phyloP scores from a whole-genome alignment of 108 stramenopile genomes.

The Mediolabrus comicus region DNA sequence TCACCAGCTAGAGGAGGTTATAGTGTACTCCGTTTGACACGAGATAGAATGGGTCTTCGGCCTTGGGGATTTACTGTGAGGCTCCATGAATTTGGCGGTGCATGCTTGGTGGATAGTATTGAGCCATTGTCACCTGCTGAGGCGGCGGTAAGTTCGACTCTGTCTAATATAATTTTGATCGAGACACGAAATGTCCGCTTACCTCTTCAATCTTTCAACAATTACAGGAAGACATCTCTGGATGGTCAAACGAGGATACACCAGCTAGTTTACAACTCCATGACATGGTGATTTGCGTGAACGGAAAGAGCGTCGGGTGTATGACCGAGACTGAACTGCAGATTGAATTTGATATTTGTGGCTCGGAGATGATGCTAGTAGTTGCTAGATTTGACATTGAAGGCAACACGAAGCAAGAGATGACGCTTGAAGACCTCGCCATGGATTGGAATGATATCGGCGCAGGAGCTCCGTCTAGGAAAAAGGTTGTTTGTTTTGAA shows the following conservation, averaged over 20 bases:
- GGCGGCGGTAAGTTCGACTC: conserved; percentile 56
- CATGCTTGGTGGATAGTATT: conserved; percentile 69
- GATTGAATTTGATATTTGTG: conserved; percentile 60
- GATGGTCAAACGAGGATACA: conserved; percentile 16
- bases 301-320: conserved; percentile 67
- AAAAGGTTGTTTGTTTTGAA: conserved; percentile 31
- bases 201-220: background rate
- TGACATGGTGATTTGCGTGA: conserved; percentile 75
- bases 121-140: conserved; percentile 66
- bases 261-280: conserved; percentile 41
- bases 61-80: conserved; percentile 73
- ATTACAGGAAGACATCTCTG: conserved; percentile 28
- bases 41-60: conserved; percentile 49
- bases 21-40: conserved; percentile 42
- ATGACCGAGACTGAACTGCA: conserved; percentile 63
- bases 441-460: conserved; percentile 54
- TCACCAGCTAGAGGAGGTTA: conserved; percentile 62
- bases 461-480: conserved; percentile 11
- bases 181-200: background rate
- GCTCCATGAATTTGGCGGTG: conserved; percentile 76
- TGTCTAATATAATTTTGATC: background rate
- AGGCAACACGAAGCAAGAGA: background rate
- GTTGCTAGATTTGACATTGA: conserved; percentile 38
- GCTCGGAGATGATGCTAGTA: conserved; percentile 39
- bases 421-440: conserved; percentile 23